These are phyloP conservation scores for Furcasterigmium furcatum DNA, from an alignment of 2,329 filamentous ascomycete genomes.

Conservation along the genomic window DNA sequence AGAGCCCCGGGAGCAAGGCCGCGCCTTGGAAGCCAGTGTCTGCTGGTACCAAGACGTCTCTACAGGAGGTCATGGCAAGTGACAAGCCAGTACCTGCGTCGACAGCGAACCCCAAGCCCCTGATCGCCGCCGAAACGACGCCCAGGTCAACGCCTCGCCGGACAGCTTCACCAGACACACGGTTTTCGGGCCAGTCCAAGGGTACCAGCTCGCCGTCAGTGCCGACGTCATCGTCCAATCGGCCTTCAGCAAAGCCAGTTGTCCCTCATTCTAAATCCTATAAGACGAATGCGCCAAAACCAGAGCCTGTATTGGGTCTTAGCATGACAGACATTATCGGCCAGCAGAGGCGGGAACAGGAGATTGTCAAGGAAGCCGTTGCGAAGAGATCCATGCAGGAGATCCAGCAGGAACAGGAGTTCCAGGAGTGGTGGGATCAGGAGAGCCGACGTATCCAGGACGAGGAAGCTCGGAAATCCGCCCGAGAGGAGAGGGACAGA, in stretches of 20 bases:
- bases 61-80: conserved; percentile 44
- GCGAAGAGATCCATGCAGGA: conserved; percentile 89
- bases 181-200: conserved; percentile 56
- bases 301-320: conserved; percentile 63
- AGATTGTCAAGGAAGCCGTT: conserved; percentile 75
- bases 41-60: conserved; percentile 41
- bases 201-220: conserved; percentile 25
- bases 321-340: conserved; percentile 87
- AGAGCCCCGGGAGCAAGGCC: conserved; percentile 30
- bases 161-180: conserved; percentile 59
- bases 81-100: conserved; percentile 21
- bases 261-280: conserved; percentile 60
- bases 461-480: conserved; percentile 46
- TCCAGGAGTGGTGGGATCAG: conserved; percentile 94
- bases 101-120: conserved; percentile 32
- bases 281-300: conserved; percentile 53
- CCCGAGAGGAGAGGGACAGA: conserved; percentile 32
- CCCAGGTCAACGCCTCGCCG: conserved; percentile 37
- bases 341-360: conserved; percentile 82
- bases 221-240: conserved; percentile 19
- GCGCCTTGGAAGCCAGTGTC: conserved; percentile 66
- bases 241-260: conserved; percentile 34
- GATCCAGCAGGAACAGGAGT: conserved; percentile 95
- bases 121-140: conserved; percentile 38
- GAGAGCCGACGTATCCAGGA: conserved; percentile 72